phyloP scores from a whole-genome alignment of 1,284 basidiomycete genomes.

The Volvariella surrecta region DNA sequence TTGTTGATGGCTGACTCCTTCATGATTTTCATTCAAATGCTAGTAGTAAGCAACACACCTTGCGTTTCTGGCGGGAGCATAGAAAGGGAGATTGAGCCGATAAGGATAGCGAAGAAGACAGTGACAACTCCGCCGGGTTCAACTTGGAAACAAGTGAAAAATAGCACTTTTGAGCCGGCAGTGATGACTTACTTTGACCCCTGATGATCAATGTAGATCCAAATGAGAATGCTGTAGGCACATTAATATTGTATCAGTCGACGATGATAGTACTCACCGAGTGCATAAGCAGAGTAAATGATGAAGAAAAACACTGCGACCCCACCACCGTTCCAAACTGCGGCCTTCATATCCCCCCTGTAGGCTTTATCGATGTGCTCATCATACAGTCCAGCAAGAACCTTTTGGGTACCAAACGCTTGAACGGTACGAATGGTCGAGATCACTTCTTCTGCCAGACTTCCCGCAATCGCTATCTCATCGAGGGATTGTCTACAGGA shows the following conservation, averaged over 20 bases:
- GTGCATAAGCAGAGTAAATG: constrained; percentile 66
- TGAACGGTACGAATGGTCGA: constrained; percentile 85
- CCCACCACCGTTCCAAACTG: constrained; percentile 59
- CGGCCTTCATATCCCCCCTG: constrained; percentile 55
- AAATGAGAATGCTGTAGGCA: constrained; percentile 58
- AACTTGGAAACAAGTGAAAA: constrained; percentile 27
- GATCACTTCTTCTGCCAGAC: constrained; percentile 91
- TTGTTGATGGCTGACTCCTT: constrained; percentile 57
- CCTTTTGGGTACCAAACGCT: constrained; percentile 81
- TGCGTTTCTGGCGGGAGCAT: constrained; percentile 76
- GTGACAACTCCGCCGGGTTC: constrained; percentile 70
- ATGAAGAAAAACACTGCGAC: constrained; percentile 75
- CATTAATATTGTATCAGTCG: constrained; percentile 14
- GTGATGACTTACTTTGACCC: constrained; percentile 33
- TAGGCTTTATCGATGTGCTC: constrained; percentile 48
- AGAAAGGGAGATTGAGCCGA: constrained; percentile 87
- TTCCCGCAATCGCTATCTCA: constrained; percentile 77
- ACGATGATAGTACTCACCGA: constrained; percentile 33
- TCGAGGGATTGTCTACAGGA: constrained; percentile 50
- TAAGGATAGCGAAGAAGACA: constrained; percentile 79
- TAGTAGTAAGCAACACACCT: constrained; percentile 28
- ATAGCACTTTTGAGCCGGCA: neutral
- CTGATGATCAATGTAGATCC: constrained; percentile 77
- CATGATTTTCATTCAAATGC: constrained; percentile 1
- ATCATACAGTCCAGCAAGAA: constrained; percentile 68